Evolutionary conservation across 805 yeast species (phyloP), one percentile per base, ranked within the genome.

Genomic region (Zygosaccharomyces pseudorouxii): DNA sequence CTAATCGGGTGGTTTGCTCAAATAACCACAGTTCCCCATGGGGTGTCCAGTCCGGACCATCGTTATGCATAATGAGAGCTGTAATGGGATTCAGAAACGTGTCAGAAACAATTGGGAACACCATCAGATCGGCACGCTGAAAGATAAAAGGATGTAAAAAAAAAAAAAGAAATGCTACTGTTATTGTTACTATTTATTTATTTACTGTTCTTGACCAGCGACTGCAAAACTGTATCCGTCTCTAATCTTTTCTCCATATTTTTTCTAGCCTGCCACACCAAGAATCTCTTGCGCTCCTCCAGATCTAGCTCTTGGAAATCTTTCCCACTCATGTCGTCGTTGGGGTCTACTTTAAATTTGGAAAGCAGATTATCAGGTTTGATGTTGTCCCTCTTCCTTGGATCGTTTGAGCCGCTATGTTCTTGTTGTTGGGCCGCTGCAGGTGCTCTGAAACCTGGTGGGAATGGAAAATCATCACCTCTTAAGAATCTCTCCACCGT

Each of bases 401-500:
- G 65, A 51, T 65, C 69, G 23, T 12, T 27, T 10, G 25, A n/a
- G 22, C 3, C 20, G 8, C 33, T 38, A 14, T 36, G 48, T 20
- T 35, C 47, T 9, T 22, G 42, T 19, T 25, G 45, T 6, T 49
- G 29, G 31, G 36, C 47, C 25, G 23, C 42, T 10, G 50, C 22
- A 6, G 59, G 49, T 45, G 58, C 59, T 27, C 56, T 57, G 39
- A 62, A 54, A 5, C 69, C 76, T 4, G 79, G 77, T 5, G 87
- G 84, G 49, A 65, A 70, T 16, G 89, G 87, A 45, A 84, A 74
- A 12, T 70, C 68, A 10, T 85, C 83, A 33, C 75, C 79, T 45
- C 77, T 76, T 62, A 92, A 72, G 54, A 78, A 82, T 38, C 81
- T 75, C 45, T 89, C 86, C 8, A 89, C 82, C 0, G 98, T 90